Evolutionary conservation across 768 basidiomycete genomes (phyloP), one percentile per base, ranked within the genome.

Genomic region (Rhizopogon vesiculosus): DNA sequence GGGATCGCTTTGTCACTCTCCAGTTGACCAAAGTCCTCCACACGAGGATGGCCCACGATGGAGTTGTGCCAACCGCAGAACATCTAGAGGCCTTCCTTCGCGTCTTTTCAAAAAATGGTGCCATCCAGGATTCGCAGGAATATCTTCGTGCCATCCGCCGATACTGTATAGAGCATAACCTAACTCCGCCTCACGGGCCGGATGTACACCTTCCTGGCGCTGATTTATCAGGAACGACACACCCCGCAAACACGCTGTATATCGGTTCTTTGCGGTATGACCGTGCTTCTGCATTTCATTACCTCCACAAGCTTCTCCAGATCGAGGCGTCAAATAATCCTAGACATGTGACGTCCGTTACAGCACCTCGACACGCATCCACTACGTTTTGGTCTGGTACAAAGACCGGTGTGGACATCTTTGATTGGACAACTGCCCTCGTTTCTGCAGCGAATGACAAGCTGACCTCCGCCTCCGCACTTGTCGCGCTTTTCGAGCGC

Each of bases 31-130:
- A 76, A 43, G 72, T 72, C 39, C 69, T 87, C 18, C 77, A 69
- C 12, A 60, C 68, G 19, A 72, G 73, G 19, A 78, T 79, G 76
- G 62, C 68, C 0, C 69, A 66, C 19, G 72, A 78, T 43, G 71
- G 72, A 3, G 55, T 73, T 35, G 67, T 74, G 0, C 80, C 79
- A 4, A 71, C 68, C 0, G 69, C 68, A 2, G 61, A 63, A 5
- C 79, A 83, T 45, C 72, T 83, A 3, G 80, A 83, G 52, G 67
- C 74, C 0, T 78, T 78, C 51, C 71, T 84, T 2, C 75, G 77
- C 12, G 64, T 81, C 16, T 81, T 78, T 44, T 69, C 80, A 0
- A 72, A 72, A n/a, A 55, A 76, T 19, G 78, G 79, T 0, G 69
- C 66, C 1, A 75, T 79, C 5, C 69, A 77, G 45, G 64, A 77